Evolutionary conservation across 1,284 basidiomycete genomes (phyloP).

Genomic region (Pseudozyma tsukubaensis): DNA sequence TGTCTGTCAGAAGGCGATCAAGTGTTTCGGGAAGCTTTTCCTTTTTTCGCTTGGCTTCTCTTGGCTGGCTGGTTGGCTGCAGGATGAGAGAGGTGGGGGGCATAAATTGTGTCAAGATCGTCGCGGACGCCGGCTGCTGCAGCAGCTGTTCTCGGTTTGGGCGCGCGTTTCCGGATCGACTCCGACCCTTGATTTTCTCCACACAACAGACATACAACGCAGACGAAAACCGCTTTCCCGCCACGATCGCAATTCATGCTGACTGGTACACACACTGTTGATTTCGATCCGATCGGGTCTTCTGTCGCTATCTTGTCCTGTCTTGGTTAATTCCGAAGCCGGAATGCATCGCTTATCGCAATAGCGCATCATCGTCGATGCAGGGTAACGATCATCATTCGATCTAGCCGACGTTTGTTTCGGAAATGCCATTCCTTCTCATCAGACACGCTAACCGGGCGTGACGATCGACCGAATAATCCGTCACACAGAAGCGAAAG

Average conservation of each 20-base stretch:
- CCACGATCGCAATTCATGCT: too few relatives aligned
- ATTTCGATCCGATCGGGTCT: too few relatives aligned
- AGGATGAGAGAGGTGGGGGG: neutral
- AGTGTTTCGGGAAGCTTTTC: too few relatives aligned
- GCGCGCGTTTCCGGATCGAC: neutral
- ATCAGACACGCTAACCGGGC: too few relatives aligned
- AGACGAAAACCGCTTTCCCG: too few relatives aligned
- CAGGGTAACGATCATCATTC: slow-evolving; percentile 1
- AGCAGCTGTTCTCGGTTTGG: neutral
- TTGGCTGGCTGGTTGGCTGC: too few relatives aligned
- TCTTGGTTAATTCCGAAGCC: neutral
- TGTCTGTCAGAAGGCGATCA: too few relatives aligned
- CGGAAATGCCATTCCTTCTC: slow-evolving; percentile 2
- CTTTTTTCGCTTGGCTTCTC: too few relatives aligned
- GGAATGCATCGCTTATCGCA: neutral
- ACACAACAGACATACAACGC: neutral
- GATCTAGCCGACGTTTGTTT: slow-evolving; percentile 8
- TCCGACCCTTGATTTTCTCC: neutral
- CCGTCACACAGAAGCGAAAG: too few relatives aligned
- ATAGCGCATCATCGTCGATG: neutral
- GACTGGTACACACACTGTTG: too few relatives aligned
- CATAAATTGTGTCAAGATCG: neutral
- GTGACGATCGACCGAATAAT: too few relatives aligned
- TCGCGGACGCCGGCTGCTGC: neutral
- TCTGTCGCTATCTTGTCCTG: too few relatives aligned